Evolutionary conservation across 2,329 filamentous ascomycete genomes (phyloP), one percentile per base, ranked within the genome.

Genomic region (Xylariales sp.): DNA sequence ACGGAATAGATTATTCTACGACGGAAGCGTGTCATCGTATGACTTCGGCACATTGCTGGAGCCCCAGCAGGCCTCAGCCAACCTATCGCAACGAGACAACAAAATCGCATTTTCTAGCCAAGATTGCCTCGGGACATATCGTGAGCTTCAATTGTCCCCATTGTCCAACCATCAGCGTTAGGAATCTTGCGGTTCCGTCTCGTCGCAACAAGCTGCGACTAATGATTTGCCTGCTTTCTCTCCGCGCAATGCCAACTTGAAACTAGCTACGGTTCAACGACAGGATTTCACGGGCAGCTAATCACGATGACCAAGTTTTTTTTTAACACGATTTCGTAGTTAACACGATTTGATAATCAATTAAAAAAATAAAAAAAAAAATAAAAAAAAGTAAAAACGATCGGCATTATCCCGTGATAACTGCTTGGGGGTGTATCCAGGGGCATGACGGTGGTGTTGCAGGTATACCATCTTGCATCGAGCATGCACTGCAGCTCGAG

Each of bases 391-490:
- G 2, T 23, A n/a, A 49, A 28, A 54, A 59, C 18, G 39, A 62
- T 49, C 41, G 50, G 28, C 53, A 54, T 30, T 23, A 34, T n/a
- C 39, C 12, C 32, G 53, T 9, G 55, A 53, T 50, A 18, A 14
- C 46, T 52, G n/a, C 55, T 65, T 53, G 53, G 48, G 56, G 59
- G 54, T 41, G 23, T 41, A 62, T 62, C 28, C 53, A 65, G 66
- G 58, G 60, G 62, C 46, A 50, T 57, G 32, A 62, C 46, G 53
- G 12, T 59, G 53, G 12, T 59, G 67, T 66, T 66, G 67, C 58
- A 66, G 63, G 63, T 57, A 41, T 48, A 48, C 45, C 54, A 55
- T 69, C 67, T 62, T 69, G 67, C 67, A 69, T 69, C 61, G 62
- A 52, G 59, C 56, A 59, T 66, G 66, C 66, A 66, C 55, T 66